Percentiles rank a stretch among this genome's conserved stretches.
Conservation (phyloP, 2,329 filamentous ascomycete genomes). For the Plenodomus biglobosus region DNA sequence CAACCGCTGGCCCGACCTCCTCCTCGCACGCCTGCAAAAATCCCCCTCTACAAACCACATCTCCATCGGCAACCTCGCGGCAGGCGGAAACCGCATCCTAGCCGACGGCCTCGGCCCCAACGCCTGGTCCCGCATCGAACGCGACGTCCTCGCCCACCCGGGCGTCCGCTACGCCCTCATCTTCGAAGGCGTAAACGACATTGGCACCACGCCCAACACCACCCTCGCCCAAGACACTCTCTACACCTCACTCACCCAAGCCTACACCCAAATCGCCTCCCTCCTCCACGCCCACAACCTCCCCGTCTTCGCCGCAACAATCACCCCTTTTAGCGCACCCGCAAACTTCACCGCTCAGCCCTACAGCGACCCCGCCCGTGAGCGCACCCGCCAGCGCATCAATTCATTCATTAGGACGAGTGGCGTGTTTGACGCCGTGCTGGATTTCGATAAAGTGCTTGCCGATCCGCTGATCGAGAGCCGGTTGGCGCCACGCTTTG, state of each 20-base stretch:
- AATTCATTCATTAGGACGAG: slow-evolving; percentile 63
- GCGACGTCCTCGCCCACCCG: slow-evolving; percentile 63
- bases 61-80: slow-evolving; percentile 65
- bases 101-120: slow-evolving; percentile 64
- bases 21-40: slow-evolving; percentile 51
- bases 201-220: slow-evolving; percentile 56
- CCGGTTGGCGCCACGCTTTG: slow-evolving; percentile 54
- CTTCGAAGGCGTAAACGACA: slow-evolving; percentile 67
- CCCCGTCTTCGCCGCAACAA: slow-evolving; percentile 63
- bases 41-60: slow-evolving; percentile 50
- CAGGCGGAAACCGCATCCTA: slow-evolving; percentile 68
- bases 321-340: slow-evolving; percentile 61
- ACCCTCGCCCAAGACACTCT: slow-evolving; percentile 50
- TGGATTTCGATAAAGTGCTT: slow-evolving; percentile 64
- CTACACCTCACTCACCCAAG: slow-evolving; percentile 56
- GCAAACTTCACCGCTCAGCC: slow-evolving; percentile 33
- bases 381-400: slow-evolving; percentile 58
- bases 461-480: slow-evolving; percentile 54
- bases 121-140: slow-evolving; percentile 61
- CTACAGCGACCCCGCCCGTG: slow-evolving; percentile 50
- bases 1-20: slow-evolving; percentile 51
- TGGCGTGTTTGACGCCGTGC: slow-evolving; percentile 60
- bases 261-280: slow-evolving; percentile 60
- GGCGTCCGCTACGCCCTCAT: slow-evolving; percentile 64
- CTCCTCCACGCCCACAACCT: slow-evolving; percentile 59